These are phyloP conservation scores for Cutaneotrichosporon daszewskae DNA, from an alignment of 1,284 basidiomycete species.

Conservation along the genomic window DNA sequence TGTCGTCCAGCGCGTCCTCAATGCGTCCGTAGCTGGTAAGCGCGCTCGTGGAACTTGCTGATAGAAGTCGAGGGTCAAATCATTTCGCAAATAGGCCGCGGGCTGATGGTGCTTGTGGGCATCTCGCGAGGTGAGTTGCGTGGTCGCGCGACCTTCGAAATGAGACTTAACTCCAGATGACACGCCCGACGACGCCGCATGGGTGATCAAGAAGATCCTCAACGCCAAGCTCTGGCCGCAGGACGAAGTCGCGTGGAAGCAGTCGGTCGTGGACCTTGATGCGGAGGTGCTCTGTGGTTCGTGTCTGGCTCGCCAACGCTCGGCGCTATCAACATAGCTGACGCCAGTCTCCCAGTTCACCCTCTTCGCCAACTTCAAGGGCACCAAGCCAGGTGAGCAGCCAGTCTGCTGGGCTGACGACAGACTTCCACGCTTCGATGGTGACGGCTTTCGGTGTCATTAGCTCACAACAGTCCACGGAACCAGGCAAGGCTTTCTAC, in stretches of 20 bases:
- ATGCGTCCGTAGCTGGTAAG: conserved; percentile 34
- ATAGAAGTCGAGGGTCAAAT: conserved; percentile 40
- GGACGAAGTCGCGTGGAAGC: conserved; percentile 57
- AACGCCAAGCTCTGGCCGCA: conserved; percentile 63
- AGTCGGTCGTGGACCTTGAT: conserved; percentile 71
- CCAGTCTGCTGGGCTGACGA: not conserved
- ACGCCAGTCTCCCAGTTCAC: conserved; percentile 74
- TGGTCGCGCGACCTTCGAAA: not conserved
- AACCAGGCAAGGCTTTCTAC: conserved; percentile 66
- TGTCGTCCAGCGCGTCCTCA: conserved; percentile 43
- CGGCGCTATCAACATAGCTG: no score
- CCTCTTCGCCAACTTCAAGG: conserved; percentile 81
- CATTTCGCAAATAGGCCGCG: conserved; percentile 72
- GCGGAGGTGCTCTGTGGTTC: conserved; percentile 75
- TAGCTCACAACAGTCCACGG: conserved; percentile 53
- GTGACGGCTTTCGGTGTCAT: conserved; percentile 44
- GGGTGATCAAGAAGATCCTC: conserved; percentile 72
- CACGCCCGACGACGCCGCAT: conserved; percentile 62
- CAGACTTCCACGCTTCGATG: conserved; percentile 88
- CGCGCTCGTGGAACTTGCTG: not conserved
- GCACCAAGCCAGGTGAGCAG: conserved; percentile 58
- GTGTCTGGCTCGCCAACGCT: conserved; percentile 10
- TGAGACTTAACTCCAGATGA: conserved; percentile 57
- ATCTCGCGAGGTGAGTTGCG: conserved; percentile 48
- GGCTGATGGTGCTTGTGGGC: conserved; percentile 80